These are phyloP conservation scores for Saccharomycopsis javanensis DNA, from an alignment of 805 yeast species.

Conservation along the genomic window DNA sequence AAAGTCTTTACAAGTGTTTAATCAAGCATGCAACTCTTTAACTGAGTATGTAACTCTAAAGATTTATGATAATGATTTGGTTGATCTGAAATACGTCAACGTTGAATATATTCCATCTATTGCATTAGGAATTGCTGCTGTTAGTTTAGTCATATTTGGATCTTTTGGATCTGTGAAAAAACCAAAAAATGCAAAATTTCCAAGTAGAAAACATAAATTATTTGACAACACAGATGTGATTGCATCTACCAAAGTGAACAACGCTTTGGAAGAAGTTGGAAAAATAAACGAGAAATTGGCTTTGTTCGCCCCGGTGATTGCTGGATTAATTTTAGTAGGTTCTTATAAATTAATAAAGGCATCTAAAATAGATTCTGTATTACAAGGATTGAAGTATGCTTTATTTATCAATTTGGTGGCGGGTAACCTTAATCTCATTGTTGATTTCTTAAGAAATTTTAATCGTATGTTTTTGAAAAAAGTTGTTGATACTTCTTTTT, in stretches of 20 bases:
- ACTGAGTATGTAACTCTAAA: not conserved
- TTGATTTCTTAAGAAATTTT: not conserved
- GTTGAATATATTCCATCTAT: constrained; percentile 7
- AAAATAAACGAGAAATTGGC: not conserved
- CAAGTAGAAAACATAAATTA: constrained; percentile 30
- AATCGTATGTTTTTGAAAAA: not conserved
- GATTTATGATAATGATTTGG: constrained; percentile 2
- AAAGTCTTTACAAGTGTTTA: not conserved
- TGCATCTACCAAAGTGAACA: not conserved
- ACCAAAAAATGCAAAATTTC: constrained; percentile 21
- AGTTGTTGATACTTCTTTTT: not conserved
- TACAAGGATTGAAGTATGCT: not conserved
- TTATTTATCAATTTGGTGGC: not conserved
- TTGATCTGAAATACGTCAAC: not conserved
- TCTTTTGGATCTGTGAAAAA: constrained; percentile 27
- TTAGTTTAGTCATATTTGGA: constrained; percentile 28
- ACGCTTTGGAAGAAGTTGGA: not conserved
- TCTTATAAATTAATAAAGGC: not conserved
- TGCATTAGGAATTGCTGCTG: constrained; percentile 20
- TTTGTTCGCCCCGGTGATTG: not conserved
- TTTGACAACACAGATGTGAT: constrained; percentile 35
- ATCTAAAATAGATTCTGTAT: not conserved
- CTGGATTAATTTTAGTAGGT: not conserved
- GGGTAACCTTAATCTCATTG: not conserved
- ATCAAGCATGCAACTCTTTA: not conserved